Percentiles rank a stretch among this genome's conserved stretches.
Conservation (phyloP, 2,329 filamentous ascomycete species). For the Calycina herbarum region DNA sequence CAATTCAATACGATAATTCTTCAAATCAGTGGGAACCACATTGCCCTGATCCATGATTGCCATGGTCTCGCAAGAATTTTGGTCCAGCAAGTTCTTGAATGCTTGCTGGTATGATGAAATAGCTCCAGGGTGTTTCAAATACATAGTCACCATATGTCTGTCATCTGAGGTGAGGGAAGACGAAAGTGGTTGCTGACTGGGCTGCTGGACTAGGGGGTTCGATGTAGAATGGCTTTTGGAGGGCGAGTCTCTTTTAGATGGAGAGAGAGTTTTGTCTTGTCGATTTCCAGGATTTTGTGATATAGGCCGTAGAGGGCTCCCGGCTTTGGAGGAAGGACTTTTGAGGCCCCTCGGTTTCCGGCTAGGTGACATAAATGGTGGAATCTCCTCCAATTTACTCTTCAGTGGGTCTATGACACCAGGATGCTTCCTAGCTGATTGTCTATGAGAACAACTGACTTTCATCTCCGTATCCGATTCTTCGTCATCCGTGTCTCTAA, state of each 20-base stretch:
- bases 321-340: slow-evolving; percentile 19
- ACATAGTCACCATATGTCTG: slow-evolving; percentile 30
- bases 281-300: slow-evolving; percentile 28
- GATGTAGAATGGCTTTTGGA: slow-evolving; percentile 18
- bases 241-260: slow-evolving; percentile 30
- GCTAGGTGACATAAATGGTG: slow-evolving; percentile 16
- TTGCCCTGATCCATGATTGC: slow-evolving; percentile 29
- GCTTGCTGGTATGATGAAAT: slow-evolving; percentile 27
- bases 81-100: slow-evolving; percentile 21
- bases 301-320: slow-evolving; percentile 34
- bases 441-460: slow-evolving; percentile 22
- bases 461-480: slow-evolving; percentile 26
- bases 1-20: slow-evolving; percentile 29
- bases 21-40: slow-evolving; percentile 26
- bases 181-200: slow-evolving; percentile 27
- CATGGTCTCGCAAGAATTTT: slow-evolving; percentile 28
- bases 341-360: slow-evolving; percentile 13
- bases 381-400: slow-evolving; percentile 14
- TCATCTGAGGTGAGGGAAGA: slow-evolving; percentile 29
- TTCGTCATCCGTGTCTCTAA: slow-evolving; percentile 38
- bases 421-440: slow-evolving; percentile 23
- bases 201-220: slow-evolving; percentile 17
- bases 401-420: slow-evolving; percentile 15
- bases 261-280: slow-evolving; percentile 29
- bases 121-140: slow-evolving; percentile 25